Percentiles rank a stretch among this genome's conserved stretches.
phyloP scores from a whole-genome alignment of 345 rosid species.

The Citrus cavaleriei region DNA sequence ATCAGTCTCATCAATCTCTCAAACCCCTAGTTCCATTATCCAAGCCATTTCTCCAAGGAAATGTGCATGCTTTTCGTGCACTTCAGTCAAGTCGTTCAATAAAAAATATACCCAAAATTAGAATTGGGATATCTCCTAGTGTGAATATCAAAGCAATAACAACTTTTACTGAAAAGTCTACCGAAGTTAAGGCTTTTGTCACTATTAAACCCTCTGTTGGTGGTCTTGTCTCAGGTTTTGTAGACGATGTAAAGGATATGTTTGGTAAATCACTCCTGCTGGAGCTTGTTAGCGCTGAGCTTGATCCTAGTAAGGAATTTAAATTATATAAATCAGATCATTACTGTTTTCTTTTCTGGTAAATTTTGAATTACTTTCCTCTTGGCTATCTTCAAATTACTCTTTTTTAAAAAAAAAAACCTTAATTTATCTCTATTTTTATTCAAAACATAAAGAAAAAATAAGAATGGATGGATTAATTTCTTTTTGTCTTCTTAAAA shows the following conservation, averaged over 20 bases:
- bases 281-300: constrained; percentile 8
- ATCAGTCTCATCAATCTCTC: constrained; percentile 10
- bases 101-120: not conserved
- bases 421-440: no score
- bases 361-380: no score
- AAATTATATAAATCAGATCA: not conserved
- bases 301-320: constrained; percentile 45
- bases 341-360: no score
- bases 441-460: no score
- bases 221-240: constrained; percentile 23
- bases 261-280: constrained; percentile 42
- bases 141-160: constrained; percentile 18
- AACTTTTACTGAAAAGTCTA: not conserved
- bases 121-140: not conserved
- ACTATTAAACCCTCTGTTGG: constrained; percentile 28
- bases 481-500: no score
- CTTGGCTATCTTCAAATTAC: no score
- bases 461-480: no score
- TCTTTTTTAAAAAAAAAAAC: no score
- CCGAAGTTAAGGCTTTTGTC: constrained; percentile 32
- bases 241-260: constrained; percentile 43
- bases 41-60: not conserved
- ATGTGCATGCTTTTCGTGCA: constrained; percentile 1
- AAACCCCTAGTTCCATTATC: not conserved
- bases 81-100: not conserved